Evolutionary conservation across 257 asterid species (phyloP).

Genomic region (Rauvolfia tetraphylla): DNA sequence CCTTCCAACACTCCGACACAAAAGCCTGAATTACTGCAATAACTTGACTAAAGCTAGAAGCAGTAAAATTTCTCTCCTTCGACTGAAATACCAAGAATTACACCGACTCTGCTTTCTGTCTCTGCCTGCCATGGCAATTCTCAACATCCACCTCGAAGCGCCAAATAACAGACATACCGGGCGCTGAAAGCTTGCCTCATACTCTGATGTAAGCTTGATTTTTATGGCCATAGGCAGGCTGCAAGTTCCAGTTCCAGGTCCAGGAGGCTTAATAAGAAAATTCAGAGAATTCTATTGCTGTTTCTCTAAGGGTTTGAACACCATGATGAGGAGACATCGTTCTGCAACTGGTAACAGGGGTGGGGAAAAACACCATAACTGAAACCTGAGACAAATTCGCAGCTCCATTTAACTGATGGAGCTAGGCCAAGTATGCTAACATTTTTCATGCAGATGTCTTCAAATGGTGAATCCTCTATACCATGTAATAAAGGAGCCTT

Average conservation of each 20-base stretch:
- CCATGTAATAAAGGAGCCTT: conserved; percentile 66
- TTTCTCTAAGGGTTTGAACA: conserved; percentile 22
- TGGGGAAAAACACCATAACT: conserved; percentile 58
- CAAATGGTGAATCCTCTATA: conserved; percentile 66
- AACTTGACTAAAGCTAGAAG: background rate
- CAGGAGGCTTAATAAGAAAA: background rate
- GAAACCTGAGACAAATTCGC: conserved; percentile 67
- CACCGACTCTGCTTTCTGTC: background rate
- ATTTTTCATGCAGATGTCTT: conserved; percentile 69
- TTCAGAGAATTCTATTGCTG: background rate
- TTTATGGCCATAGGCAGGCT: background rate
- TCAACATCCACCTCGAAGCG: background rate
- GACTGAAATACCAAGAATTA: background rate
- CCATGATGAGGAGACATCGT: conserved; percentile 41
- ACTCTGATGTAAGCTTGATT: background rate
- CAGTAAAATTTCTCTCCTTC: background rate
- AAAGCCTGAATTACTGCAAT: background rate
- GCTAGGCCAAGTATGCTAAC: conserved; percentile 58
- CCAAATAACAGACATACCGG: background rate
- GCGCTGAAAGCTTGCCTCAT: background rate
- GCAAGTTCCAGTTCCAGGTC: background rate
- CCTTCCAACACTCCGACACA: background rate
- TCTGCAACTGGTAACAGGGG: conserved; percentile 73
- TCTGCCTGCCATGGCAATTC: background rate
- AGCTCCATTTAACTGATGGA: conserved; percentile 50